A percentile compares a stretch with the other conserved stretches of the same genome.
phyloP scores from a whole-genome alignment of 1,139 yeast genomes.

The Saccharomyces pastorianus region DNA sequence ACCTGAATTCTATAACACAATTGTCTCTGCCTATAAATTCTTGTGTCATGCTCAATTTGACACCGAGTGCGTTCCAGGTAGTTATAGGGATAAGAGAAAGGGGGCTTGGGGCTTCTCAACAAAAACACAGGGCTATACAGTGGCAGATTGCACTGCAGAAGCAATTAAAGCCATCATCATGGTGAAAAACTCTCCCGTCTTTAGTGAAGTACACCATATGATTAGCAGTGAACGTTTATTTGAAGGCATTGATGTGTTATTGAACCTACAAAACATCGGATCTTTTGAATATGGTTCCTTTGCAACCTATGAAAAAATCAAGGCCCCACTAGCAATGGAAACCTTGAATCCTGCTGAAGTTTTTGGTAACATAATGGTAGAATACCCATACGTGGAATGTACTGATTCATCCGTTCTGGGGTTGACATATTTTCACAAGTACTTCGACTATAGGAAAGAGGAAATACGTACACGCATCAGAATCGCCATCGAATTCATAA shows the following conservation, averaged over 20 bases:
- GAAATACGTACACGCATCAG: constrained; percentile 63
- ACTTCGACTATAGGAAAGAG: constrained; percentile 53
- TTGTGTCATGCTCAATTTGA: constrained; percentile 78
- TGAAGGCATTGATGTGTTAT: constrained; percentile 64
- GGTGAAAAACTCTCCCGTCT: constrained; percentile 64
- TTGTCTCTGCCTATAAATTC: constrained; percentile 60
- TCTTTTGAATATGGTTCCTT: constrained; percentile 83
- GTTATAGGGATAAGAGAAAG: constrained; percentile 70
- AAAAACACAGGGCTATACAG: constrained; percentile 91
- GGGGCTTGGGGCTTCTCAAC: constrained; percentile 99
- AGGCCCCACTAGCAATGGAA: constrained; percentile 74
- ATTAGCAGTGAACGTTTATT: constrained; percentile 49
- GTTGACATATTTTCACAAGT: constrained; percentile 63
- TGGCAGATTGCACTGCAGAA: constrained; percentile 95
- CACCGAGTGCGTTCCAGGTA: constrained; percentile 67
- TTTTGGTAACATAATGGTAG: constrained; percentile 96
- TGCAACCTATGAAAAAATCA: constrained; percentile 81
- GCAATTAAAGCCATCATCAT: constrained; percentile 87
- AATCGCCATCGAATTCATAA: constrained; percentile 67
- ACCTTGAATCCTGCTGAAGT: constrained; percentile 91
- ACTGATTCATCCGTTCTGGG: constrained; percentile 93
- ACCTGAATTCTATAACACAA: constrained; percentile 56
- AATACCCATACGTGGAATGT: constrained; percentile 96
- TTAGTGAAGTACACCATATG: constrained; percentile 41
- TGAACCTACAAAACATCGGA: constrained; percentile 69